Evolutionary conservation across 352 stramenopile species (phyloP), one percentile per base, ranked within the genome.

Genomic region (Globisporangium mamillatum): DNA sequence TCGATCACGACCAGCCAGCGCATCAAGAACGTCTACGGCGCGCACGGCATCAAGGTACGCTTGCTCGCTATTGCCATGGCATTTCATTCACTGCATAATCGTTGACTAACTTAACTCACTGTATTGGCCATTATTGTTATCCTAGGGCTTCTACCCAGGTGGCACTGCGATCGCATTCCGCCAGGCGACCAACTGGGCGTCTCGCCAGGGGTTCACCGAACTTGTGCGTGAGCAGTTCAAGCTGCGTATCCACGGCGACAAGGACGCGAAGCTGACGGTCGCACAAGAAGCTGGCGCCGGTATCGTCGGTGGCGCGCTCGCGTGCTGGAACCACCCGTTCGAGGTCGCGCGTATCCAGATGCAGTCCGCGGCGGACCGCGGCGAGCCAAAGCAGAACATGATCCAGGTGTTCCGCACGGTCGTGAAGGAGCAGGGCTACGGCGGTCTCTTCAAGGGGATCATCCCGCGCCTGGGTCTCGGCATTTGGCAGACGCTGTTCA

Each of bases 321-420:
- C 91, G 55, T 97, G 90, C 81, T 97, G 91, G 91, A 97, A 97
- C 80, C 91, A 97, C 74, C 91, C 91, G 27, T 97, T 97, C 63
- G 91, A 97, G 69, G 90, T 97, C 60, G 90, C 90, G 52, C 90
- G 90, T 64, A 97, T 97, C 70, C 89, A 97, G 78, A 97, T 97
- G 90, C 90, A 97, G 74, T 94, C 89, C 46, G 86, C 89, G 8
- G 90, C 89, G 3, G 89, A 96, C 69, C 89, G 89, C 52, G 90
- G 90, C 27, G 89, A 97, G 70, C 83, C 90, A 55, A 93, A 93
- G 79, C 84, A 95, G 74, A 94, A 90, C 81, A 96, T 97, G 88
- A 60, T 95, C 38, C 87, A 96, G 70, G 89, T 96, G 52, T 95
- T 97, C 76, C 84, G 86, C 67, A 85, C 84, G 5, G 89, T 97